These are phyloP conservation scores for Fusarium circinatum DNA, from an alignment of 2,329 filamentous ascomycete species.

Conservation along the genomic window DNA sequence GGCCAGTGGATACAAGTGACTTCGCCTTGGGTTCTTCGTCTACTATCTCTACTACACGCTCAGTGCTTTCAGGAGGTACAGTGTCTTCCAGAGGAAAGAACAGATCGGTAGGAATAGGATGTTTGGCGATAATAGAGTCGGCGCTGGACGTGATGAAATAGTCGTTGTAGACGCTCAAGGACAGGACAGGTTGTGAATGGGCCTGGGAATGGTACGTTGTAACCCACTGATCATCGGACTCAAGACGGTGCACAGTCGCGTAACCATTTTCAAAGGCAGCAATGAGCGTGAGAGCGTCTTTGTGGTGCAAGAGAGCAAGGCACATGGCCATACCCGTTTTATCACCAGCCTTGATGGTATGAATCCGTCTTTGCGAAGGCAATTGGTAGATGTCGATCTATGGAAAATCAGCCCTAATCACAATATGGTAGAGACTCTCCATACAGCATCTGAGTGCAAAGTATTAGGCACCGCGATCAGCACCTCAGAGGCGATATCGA, in stretches of 20 bases:
- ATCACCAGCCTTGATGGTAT: slow-evolving; percentile 61
- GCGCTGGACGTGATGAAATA: slow-evolving; percentile 84
- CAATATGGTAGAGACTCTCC: neutral
- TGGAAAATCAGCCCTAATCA: neutral
- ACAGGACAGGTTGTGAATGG: slow-evolving; percentile 85
- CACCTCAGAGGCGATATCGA: slow-evolving; percentile 54
- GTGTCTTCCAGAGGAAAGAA: slow-evolving; percentile 19
- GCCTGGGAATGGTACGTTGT: slow-evolving; percentile 71
- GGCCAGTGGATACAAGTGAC: slow-evolving; percentile 42
- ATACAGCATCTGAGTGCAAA: slow-evolving; percentile 74
- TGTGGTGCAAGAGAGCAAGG: slow-evolving; percentile 67
- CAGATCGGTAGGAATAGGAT: slow-evolving; percentile 66
- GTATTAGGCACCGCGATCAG: slow-evolving; percentile 86
- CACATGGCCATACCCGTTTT: slow-evolving; percentile 91
- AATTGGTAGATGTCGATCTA: slow-evolving; percentile 86
- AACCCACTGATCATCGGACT: slow-evolving; percentile 54
- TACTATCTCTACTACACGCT: slow-evolving; percentile 43
- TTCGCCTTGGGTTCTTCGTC: slow-evolving; percentile 23
- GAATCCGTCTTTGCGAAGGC: slow-evolving; percentile 76
- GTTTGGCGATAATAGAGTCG: slow-evolving; percentile 81
- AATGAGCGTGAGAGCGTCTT: slow-evolving; percentile 67
- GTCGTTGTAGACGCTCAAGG: slow-evolving; percentile 66
- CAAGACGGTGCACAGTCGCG: slow-evolving; percentile 71
- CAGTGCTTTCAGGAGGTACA: slow-evolving; percentile 3
- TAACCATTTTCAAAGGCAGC: slow-evolving; percentile 89